Conservation (phyloP, 176 grass and related monocot species). For the Cocos nucifera region DNA sequence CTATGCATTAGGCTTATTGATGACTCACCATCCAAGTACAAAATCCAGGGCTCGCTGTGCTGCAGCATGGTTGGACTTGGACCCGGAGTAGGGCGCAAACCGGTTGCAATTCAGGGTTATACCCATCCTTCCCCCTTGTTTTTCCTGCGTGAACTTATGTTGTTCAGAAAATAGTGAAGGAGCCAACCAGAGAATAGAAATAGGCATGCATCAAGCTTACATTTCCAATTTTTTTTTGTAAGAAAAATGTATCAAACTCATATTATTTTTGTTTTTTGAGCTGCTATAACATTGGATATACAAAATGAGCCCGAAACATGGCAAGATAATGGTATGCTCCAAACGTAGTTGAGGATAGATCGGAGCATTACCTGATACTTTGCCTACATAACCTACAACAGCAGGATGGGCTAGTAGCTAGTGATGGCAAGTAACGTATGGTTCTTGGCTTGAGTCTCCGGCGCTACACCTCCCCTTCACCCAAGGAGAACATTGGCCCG, state of each 20-base stretch:
- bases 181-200: too few relatives aligned
- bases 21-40: conserved; percentile 43
- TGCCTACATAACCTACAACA: conserved; percentile 45
- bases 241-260: too few relatives aligned
- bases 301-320: too few relatives aligned
- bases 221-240: too few relatives aligned
- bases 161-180: neutral
- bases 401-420: conserved; percentile 70
- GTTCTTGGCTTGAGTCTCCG: conserved; percentile 63
- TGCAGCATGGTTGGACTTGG: conserved; percentile 31
- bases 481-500: conserved; percentile 49
- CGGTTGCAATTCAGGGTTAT: conserved; percentile 8
- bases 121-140: neutral
- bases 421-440: conserved; percentile 68
- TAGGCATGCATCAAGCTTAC: too few relatives aligned
- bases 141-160: neutral
- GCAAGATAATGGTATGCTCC: too few relatives aligned
- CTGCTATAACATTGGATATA: too few relatives aligned
- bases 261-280: too few relatives aligned
- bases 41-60: conserved; percentile 38
- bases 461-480: conserved; percentile 25
- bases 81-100: conserved; percentile 37
- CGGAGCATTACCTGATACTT: neutral
- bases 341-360: neutral
- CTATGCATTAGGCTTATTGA: too few relatives aligned